phyloP scores from a whole-genome alignment of 2,329 filamentous ascomycete species.

The Stenocarpella maydis region DNA sequence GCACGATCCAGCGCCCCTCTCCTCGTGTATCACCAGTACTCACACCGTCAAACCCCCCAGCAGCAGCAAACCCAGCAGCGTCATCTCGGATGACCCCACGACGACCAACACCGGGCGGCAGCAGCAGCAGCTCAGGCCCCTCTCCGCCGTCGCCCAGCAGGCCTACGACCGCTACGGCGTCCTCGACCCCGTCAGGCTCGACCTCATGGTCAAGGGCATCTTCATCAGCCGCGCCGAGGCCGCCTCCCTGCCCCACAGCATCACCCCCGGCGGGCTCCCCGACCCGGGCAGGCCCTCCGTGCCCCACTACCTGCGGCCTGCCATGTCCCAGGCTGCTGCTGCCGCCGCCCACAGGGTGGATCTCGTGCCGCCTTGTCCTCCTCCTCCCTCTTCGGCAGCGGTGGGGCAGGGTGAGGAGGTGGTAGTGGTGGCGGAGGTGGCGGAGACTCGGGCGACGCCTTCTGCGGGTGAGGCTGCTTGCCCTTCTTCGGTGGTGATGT shows the following conservation, averaged over 20 bases:
- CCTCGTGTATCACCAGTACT: not conserved
- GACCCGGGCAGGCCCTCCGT: not conserved
- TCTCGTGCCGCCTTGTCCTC: too few relatives aligned
- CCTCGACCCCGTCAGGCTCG: constrained; percentile 7
- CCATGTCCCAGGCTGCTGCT: not conserved
- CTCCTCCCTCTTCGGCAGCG: too few relatives aligned
- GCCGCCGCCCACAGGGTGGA: too few relatives aligned
- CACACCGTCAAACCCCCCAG: not conserved
- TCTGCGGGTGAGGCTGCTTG: too few relatives aligned
- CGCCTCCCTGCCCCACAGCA: not conserved
- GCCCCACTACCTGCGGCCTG: not conserved
- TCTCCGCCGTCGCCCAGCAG: not conserved
- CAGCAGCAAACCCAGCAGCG: not conserved
- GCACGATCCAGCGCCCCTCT: too few relatives aligned
- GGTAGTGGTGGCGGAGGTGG: too few relatives aligned
- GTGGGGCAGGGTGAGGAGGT: too few relatives aligned
- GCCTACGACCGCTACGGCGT: constrained; percentile 22
- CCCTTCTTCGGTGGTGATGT: too few relatives aligned
- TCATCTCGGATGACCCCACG: not conserved
- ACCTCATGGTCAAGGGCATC: constrained; percentile 9
- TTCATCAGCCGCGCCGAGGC: constrained; percentile 11
- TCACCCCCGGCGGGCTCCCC: not conserved
- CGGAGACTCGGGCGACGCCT: too few relatives aligned
- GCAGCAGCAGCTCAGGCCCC: not conserved
- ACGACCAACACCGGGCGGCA: not conserved